Evolutionary conservation across 495 filamentous ascomycete species (phyloP).

Genomic region (Chlorociboria aeruginascens): DNA sequence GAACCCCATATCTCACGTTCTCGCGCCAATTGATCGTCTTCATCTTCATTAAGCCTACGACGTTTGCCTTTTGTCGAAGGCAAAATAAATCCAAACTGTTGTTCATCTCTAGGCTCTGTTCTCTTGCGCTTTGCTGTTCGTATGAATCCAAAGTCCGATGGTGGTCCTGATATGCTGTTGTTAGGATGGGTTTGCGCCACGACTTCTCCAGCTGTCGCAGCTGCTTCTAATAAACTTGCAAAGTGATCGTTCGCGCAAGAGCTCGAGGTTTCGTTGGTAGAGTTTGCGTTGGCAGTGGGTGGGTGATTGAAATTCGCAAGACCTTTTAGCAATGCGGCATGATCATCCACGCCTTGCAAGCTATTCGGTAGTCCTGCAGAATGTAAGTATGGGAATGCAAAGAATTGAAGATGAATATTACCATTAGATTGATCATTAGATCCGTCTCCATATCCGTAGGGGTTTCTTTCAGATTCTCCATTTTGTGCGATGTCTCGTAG

Average conservation of each 20-base stretch:
- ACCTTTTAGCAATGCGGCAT: slow-evolving; percentile 9
- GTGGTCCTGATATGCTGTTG: no score
- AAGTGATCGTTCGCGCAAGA: slow-evolving; percentile 10
- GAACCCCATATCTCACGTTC: slow-evolving; percentile 13
- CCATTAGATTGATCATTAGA: slow-evolving; percentile 10
- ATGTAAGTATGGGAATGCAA: slow-evolving; percentile 5
- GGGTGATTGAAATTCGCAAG: slow-evolving; percentile 7
- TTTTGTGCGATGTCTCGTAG: slow-evolving; percentile 9
- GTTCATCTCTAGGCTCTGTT: no score
- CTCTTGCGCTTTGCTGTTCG: no score
- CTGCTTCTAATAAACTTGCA: slow-evolving; percentile 14
- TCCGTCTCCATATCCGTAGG: slow-evolving; percentile 5
- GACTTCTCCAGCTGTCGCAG: slow-evolving; percentile 14
- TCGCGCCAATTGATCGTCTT: slow-evolving; percentile 3
- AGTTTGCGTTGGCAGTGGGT: not conserved
- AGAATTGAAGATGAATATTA: not conserved
- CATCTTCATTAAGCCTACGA: not conserved
- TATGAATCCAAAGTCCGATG: no score
- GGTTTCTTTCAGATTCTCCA: slow-evolving; percentile 2
- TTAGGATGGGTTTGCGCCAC: not conserved
- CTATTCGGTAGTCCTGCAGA: slow-evolving; percentile 3
- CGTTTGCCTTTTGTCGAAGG: not conserved
- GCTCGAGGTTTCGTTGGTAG: not conserved
- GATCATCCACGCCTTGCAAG: slow-evolving; percentile 10
- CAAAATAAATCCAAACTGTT: no score